These are phyloP conservation scores for Cordyceps sp. DNA, from an alignment of 2,329 filamentous ascomycete species.

Conservation along the genomic window DNA sequence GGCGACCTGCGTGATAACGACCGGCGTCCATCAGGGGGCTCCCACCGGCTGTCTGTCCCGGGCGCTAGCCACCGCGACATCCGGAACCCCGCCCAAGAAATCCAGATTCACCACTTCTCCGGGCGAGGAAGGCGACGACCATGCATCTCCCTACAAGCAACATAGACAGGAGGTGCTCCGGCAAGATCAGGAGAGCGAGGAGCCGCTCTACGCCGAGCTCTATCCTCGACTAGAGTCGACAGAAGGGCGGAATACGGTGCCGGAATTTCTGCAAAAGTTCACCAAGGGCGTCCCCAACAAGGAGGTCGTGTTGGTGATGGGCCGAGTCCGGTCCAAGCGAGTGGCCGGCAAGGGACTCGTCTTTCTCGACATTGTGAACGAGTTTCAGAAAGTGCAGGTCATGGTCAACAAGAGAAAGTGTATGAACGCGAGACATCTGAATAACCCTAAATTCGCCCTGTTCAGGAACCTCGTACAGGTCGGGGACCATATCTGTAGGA, in stretches of 20 bases:
- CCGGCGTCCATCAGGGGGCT: no score
- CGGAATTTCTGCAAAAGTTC: slow-evolving; percentile 17
- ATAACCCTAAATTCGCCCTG: slow-evolving; percentile 32
- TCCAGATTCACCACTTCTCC: no score
- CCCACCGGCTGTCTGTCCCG: no score
- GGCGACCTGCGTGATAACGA: no score
- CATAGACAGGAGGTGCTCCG: slow-evolving; percentile 16
- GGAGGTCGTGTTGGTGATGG: slow-evolving; percentile 21
- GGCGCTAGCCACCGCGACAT: slow-evolving; percentile 4
- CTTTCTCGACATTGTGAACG: slow-evolving; percentile 68
- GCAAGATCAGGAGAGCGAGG: slow-evolving; percentile 16
- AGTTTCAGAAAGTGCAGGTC: slow-evolving; percentile 57
- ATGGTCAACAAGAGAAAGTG: slow-evolving; percentile 51
- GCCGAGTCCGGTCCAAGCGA: slow-evolving; percentile 59
- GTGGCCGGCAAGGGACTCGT: slow-evolving; percentile 60
- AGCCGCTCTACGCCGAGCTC: slow-evolving; percentile 16
- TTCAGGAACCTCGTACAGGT: slow-evolving; percentile 52
- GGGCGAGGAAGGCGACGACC: no score
- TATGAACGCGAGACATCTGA: slow-evolving; percentile 15
- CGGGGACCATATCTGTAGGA: slow-evolving; percentile 71
- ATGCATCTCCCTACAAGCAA: slow-evolving; percentile 18
- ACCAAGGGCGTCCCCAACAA: slow-evolving; percentile 9
- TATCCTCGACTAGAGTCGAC: slow-evolving; percentile 18
- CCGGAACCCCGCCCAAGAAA: no score
- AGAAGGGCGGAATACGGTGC: slow-evolving; percentile 12